These are phyloP conservation scores for Pyricularia sp. DNA, from an alignment of 2,329 filamentous ascomycete species.

Conservation along the genomic window DNA sequence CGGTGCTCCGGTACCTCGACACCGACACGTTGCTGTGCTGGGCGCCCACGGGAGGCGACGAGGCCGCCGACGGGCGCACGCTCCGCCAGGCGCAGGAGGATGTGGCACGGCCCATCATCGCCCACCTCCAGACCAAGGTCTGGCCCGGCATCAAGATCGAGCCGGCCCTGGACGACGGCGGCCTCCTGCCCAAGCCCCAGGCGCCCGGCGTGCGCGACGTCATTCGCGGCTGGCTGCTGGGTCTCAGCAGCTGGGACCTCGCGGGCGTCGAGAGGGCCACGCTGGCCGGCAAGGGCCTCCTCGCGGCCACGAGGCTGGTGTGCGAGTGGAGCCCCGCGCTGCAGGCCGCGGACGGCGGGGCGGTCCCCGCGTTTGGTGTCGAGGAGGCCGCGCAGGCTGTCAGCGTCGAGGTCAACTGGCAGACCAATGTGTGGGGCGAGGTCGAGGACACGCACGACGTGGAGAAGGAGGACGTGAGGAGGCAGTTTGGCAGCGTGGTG, in stretches of 20 bases:
- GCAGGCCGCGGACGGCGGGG: conserved; percentile 12
- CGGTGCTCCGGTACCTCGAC: conserved; percentile 75
- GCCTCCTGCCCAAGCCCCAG: conserved; percentile 69
- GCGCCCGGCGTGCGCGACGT: conserved; percentile 65
- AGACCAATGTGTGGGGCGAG: conserved; percentile 87
- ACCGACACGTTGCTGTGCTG: conserved; percentile 93
- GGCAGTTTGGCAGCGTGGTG: conserved; percentile 82
- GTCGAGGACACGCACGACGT: conserved; percentile 98
- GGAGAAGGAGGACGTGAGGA: conserved; percentile 76
- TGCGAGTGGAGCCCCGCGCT: conserved; percentile 70
- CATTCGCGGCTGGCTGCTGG: conserved; percentile 67
- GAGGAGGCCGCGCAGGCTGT: conserved; percentile 72
- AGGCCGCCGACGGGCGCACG: conserved; percentile 19
- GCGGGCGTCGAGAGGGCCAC: conserved; percentile 78
- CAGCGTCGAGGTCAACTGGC: conserved; percentile 81
- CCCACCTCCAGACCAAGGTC: conserved; percentile 59
- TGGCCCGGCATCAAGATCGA: conserved; percentile 76
- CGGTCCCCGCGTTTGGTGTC: conserved; percentile 54
- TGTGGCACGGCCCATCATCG: conserved; percentile 60
- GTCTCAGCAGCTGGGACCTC: conserved; percentile 69
- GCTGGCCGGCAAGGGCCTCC: conserved; percentile 77
- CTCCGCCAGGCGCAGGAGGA: conserved; percentile 66
- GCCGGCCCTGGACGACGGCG: conserved; percentile 71
- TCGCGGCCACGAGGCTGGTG: conserved; percentile 67
- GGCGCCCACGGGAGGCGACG: conserved; percentile 44